Percentiles rank a stretch among this genome's conserved stretches.
phyloP scores from a whole-genome alignment of 176 grass and related monocot genomes.

The Oryza rufipogon region DNA sequence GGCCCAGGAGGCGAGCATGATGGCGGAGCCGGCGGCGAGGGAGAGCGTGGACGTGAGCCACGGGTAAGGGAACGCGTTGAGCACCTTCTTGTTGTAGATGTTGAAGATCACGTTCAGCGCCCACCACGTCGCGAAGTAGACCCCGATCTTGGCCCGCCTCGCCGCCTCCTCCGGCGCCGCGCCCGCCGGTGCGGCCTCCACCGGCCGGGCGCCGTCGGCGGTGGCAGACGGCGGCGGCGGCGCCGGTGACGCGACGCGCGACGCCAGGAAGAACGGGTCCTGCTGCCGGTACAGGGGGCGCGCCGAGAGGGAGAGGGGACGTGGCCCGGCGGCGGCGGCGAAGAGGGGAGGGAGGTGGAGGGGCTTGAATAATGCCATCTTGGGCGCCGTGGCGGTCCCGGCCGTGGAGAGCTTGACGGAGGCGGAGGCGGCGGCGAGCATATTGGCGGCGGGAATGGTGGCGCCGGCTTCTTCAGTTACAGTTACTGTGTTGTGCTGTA shows the following conservation, averaged over 20 bases:
- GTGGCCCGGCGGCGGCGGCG: neutral
- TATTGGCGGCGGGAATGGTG: conserved; percentile 18
- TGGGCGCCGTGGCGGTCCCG: neutral
- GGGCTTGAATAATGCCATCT: conserved; percentile 40
- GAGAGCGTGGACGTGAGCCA: conserved; percentile 89
- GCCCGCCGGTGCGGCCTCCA: neutral
- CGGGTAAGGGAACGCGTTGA: conserved; percentile 93
- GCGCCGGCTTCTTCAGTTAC: neutral
- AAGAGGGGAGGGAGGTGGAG: conserved; percentile 51
- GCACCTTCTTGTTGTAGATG: conserved; percentile 99
- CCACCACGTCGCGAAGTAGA: conserved; percentile 99
- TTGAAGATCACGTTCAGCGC: conserved; percentile 95
- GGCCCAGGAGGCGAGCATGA: conserved; percentile 91
- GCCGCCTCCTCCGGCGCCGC: conserved; percentile 22
- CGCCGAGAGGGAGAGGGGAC: conserved; percentile 40
- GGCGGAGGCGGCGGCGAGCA: conserved; percentile 34
- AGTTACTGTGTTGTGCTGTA: neutral
- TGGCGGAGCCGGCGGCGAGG: conserved; percentile 89
- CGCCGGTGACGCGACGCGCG: conserved; percentile 19
- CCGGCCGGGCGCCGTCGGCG: conserved; percentile 38
- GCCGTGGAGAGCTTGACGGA: conserved; percentile 46
- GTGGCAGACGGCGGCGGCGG: conserved; percentile 46
- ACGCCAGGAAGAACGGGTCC: neutral
- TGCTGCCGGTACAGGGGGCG: conserved; percentile 70
- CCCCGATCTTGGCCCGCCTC: conserved; percentile 62